These are phyloP conservation scores for Camelina laxa DNA, from an alignment of 345 rosid genomes.

Conservation along the genomic window DNA sequence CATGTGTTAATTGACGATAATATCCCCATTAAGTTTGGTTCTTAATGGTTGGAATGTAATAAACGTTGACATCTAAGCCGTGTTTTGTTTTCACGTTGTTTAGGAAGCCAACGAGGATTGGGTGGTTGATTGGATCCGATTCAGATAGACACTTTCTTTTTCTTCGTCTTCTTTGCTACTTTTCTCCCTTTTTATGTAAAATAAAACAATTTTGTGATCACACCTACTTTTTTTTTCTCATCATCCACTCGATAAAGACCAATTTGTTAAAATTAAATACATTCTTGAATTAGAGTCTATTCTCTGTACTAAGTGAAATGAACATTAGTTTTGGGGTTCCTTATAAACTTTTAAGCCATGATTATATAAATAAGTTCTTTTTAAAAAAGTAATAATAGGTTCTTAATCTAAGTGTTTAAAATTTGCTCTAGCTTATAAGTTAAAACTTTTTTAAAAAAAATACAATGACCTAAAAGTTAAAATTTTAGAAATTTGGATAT, in stretches of 20 bases:
- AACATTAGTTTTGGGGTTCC: neutral
- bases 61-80: constrained; percentile 23
- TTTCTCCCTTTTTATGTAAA: neutral
- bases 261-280: neutral
- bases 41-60: constrained; percentile 29
- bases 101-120: constrained; percentile 35
- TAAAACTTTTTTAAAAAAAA: no score
- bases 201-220: neutral
- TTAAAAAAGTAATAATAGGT: neutral
- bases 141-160: constrained; percentile 37
- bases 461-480: no score
- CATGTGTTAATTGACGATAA: neutral
- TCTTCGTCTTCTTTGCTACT: neutral
- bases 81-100: constrained; percentile 19
- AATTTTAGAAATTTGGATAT: no score
- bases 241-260: constrained; percentile 7
- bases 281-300: neutral
- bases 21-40: neutral
- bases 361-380: no score
- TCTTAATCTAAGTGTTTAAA: no score
- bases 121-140: constrained; percentile 39
- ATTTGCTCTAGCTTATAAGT: neutral
- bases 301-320: neutral
- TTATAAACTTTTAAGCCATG: no score
- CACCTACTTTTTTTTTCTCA: constrained; percentile 4